These are phyloP conservation scores for Rhizophlyctis rosea DNA, from an alignment of 192 early-diverging fungal genomes.

Conservation along the genomic window DNA sequence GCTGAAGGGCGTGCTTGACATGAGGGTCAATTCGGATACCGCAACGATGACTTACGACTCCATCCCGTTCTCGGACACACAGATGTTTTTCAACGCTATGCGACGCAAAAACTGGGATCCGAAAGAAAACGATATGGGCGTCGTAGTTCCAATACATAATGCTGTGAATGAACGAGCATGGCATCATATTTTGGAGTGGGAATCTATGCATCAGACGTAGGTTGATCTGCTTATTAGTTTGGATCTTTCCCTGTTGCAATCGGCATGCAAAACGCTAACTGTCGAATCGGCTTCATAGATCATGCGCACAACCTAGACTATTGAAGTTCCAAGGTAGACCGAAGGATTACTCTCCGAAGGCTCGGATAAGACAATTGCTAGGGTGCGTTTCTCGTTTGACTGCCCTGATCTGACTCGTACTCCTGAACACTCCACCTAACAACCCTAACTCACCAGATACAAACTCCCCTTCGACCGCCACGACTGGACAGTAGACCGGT, in stretches of 20 bases:
- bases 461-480: conserved; percentile 87
- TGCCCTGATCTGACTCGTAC: not conserved
- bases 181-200: conserved; percentile 84
- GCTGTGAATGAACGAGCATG: conserved; percentile 90
- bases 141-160: conserved; percentile 91
- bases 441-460: conserved; percentile 48
- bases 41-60: too few species aligned
- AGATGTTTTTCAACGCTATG: conserved; percentile 96
- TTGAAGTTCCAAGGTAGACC: conserved; percentile 72
- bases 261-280: not conserved
- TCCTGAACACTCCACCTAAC: not conserved
- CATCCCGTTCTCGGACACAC: too few species aligned
- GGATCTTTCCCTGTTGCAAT: conserved; percentile 26
- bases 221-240: conserved; percentile 25
- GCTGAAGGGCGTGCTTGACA: too few species aligned
- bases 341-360: conserved; percentile 71
- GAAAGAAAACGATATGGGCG: conserved; percentile 76
- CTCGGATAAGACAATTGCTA: conserved; percentile 59
- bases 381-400: conserved; percentile 44
- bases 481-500: conserved; percentile 92
- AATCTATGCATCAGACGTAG: conserved; percentile 35
- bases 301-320: conserved; percentile 65
- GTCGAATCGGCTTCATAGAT: conserved; percentile 29
- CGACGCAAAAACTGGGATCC: conserved; percentile 87
- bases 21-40: too few species aligned